phyloP scores from a whole-genome alignment of 495 filamentous ascomycete species.

The Glarea lozoyensis region DNA sequence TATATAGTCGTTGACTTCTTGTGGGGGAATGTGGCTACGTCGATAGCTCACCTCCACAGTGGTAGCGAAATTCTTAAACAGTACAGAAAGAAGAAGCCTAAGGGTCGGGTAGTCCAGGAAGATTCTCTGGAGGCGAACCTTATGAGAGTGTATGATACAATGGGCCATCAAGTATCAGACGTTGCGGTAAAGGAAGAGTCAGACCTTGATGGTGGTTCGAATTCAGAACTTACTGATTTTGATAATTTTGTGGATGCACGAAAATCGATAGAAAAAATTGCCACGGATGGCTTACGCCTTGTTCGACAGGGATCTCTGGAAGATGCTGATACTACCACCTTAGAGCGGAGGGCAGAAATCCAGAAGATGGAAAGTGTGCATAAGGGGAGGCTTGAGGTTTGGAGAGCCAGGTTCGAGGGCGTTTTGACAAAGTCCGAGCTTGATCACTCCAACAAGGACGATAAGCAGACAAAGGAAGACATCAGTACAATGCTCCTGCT shows the following conservation, averaged over 20 bases:
- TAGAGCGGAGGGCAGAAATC: background rate
- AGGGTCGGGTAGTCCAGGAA: background rate
- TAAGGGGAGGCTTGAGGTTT: background rate
- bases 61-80: background rate
- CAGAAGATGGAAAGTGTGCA: background rate
- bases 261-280: background rate
- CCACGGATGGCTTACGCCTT: background rate
- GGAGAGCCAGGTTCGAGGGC: background rate
- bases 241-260: background rate
- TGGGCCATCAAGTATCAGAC: background rate
- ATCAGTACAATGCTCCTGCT: background rate
- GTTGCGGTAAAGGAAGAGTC: background rate
- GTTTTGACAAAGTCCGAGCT: background rate
- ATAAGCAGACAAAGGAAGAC: background rate
- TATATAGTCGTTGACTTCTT: background rate
- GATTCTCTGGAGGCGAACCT: background rate
- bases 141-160: background rate
- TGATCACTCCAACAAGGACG: no score
- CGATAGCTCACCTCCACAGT: background rate
- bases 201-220: background rate
- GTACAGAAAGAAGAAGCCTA: background rate
- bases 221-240: background rate
- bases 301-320: background rate
- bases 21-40: background rate
- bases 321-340: background rate